These are phyloP conservation scores for Isatis lusitanica DNA, from an alignment of 441 rosid species.

Conservation along the genomic window DNA sequence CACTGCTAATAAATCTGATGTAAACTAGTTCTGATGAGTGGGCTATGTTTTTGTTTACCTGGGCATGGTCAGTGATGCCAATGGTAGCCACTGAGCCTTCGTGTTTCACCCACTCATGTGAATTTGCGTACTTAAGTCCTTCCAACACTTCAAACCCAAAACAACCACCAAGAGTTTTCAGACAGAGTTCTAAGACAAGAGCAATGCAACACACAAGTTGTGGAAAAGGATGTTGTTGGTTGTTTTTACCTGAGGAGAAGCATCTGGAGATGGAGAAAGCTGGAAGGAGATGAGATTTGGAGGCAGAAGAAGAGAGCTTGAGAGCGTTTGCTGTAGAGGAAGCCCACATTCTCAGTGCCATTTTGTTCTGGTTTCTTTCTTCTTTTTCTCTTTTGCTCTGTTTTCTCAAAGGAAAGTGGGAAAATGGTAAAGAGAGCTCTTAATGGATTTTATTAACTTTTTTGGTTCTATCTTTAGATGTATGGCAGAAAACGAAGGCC, in stretches of 20 bases:
- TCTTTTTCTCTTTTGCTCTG: background rate
- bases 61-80: constrained; percentile 97
- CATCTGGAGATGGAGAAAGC: constrained; percentile 71
- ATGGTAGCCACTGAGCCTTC: constrained; percentile 82
- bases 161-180: constrained; percentile 3
- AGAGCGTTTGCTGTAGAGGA: constrained; percentile 92
- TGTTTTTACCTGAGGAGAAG: constrained; percentile 71
- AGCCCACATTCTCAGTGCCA: constrained; percentile 97
- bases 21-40: background rate
- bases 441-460: constrained; percentile 10
- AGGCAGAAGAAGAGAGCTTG: constrained; percentile 51
- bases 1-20: background rate
- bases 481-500: constrained; percentile 79
- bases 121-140: constrained; percentile 84
- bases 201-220: constrained; percentile 6
- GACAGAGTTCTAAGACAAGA: constrained; percentile 13
- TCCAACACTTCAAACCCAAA: constrained; percentile 62
- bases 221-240: background rate
- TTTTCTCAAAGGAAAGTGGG: constrained; percentile 21
- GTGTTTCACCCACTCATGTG: constrained; percentile 95
- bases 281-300: constrained; percentile 42
- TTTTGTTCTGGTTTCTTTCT: constrained; percentile 22
- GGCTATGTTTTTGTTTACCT: constrained; percentile 49
- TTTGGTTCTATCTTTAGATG: constrained; percentile 55
- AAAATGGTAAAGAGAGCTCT: constrained; percentile 13